These are phyloP conservation scores for Stemphylium lycopersici DNA, from an alignment of 2,329 filamentous ascomycete genomes.

Conservation along the genomic window DNA sequence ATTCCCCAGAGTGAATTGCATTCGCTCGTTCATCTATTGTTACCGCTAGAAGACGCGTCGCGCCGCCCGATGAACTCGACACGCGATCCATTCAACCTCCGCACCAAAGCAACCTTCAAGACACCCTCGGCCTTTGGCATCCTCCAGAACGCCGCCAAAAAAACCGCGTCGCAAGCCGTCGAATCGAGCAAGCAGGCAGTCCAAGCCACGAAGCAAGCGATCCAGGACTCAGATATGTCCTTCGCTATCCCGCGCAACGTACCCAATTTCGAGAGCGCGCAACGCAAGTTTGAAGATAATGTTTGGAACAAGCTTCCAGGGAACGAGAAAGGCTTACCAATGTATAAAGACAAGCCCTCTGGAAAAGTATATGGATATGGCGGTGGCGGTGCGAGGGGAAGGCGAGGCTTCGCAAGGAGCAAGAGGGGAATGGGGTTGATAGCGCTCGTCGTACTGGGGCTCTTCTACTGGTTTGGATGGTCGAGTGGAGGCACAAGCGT, in stretches of 20 bases:
- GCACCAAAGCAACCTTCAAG: slow-evolving; percentile 39
- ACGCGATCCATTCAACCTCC: slow-evolving; percentile 55
- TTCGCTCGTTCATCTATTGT: slow-evolving; percentile 6
- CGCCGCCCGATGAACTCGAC: slow-evolving; percentile 49
- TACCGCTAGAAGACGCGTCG: slow-evolving; percentile 11
- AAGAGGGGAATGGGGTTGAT: slow-evolving; percentile 65
- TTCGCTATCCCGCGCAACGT: slow-evolving; percentile 52
- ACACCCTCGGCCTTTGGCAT: slow-evolving; percentile 38
- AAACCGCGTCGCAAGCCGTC: slow-evolving; percentile 31
- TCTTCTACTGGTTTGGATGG: slow-evolving; percentile 73
- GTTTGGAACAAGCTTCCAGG: slow-evolving; percentile 63
- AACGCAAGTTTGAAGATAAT: slow-evolving; percentile 50
- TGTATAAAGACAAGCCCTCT: slow-evolving; percentile 98
- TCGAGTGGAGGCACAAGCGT: slow-evolving; percentile 37
- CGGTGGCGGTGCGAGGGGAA: slow-evolving; percentile 58
- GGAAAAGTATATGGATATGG: slow-evolving; percentile 65
- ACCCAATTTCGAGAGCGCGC: slow-evolving; percentile 51
- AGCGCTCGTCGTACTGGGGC: slow-evolving; percentile 60
- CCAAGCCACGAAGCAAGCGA: slow-evolving; percentile 38
- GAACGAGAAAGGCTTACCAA: slow-evolving; percentile 70
- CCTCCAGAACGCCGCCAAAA: slow-evolving; percentile 41
- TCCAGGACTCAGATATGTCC: slow-evolving; percentile 50
- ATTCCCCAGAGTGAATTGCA: slow-evolving; percentile 9
- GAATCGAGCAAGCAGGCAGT: slow-evolving; percentile 42
- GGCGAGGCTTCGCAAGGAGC: slow-evolving; percentile 60